Evolutionary conservation across 2,329 filamentous ascomycete genomes (phyloP), one percentile per base, ranked within the genome.

Genomic region (Thermothelomyces thermophilus): DNA sequence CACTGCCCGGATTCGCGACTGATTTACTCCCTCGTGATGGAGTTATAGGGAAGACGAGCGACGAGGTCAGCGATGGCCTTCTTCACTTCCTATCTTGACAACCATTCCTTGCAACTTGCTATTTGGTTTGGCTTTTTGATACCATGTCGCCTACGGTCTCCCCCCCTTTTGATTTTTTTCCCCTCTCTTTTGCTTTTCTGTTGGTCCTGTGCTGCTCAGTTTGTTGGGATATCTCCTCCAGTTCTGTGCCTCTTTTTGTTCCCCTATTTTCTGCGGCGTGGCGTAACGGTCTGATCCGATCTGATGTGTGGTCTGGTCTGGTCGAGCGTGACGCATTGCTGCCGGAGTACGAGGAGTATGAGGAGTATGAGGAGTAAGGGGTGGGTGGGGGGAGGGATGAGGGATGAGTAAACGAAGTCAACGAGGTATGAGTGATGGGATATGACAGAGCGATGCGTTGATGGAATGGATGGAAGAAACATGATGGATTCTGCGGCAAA

Each of bases 121-220:
- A 17, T 34, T 41, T 36, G 17, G 19, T 53, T 54, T 52, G 46
- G 45, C 36, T 55, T 57, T 26, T 58, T 60, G 59, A 61, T 61
- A 61, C 59, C 59, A 60, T 58, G 52, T 60, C 57, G 57, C 56
- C 37, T 59, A 34, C 19, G 56, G 53, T 43, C 42, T 41, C 48
- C 54, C 50, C 45, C 24, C 41, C n/a, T 33, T 41, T 52, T 39
- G 40, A 19, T 14, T 41, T 44, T 41, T 39, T 40, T n/a, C n/a
- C n/a, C n/a, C n/a, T n/a, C n/a, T n/a, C n/a, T 33, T 33, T 39
- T 37, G 40, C 4, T 16, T 28, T 24, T 22, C 50, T 46, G 40
- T 46, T 41, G 10, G 6, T 42, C 41, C 19, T 26, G 36, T 35
- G 26, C 17, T 31, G 34, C 26, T 46, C 8, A 24, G 41, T 22